A percentile compares a stretch with the other conserved stretches of the same genome.
Conservation (phyloP, 2,329 filamentous ascomycete species). For the Trichothecium roseum region DNA sequence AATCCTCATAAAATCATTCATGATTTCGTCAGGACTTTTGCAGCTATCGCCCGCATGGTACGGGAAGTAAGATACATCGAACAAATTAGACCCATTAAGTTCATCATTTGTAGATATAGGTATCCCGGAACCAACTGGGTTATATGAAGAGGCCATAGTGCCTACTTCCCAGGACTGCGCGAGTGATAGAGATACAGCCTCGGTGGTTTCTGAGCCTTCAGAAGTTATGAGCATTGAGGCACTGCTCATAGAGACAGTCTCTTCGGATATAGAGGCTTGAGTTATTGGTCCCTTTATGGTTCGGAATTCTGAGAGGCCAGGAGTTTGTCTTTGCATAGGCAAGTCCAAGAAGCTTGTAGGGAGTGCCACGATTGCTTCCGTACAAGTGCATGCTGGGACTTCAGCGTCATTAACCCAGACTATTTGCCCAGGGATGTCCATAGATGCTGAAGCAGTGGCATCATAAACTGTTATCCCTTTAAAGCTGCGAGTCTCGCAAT, state of each 20-base stretch:
- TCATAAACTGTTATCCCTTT: constrained; percentile 2
- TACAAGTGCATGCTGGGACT: neutral
- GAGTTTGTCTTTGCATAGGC: neutral
- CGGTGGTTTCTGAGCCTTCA: too few species aligned
- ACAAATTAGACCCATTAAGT: constrained; percentile 11
- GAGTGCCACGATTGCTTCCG: constrained; percentile 2
- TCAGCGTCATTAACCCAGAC: neutral
- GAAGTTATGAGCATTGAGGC: too few species aligned
- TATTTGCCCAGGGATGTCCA: constrained; percentile 1
- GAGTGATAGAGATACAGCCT: neutral
- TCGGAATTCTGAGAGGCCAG: neutral
- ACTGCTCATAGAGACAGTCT: too few species aligned
- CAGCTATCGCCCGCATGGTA: constrained; percentile 46
- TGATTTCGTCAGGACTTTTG: constrained; percentile 54
- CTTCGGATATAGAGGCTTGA: neutral
- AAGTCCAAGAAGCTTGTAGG: constrained; percentile 1
- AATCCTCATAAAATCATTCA: constrained; percentile 50
- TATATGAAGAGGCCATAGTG: neutral
- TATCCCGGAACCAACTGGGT: neutral
- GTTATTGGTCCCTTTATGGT: neutral
- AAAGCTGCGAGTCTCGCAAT: too few species aligned
- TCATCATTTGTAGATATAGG: neutral
- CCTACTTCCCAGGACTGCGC: neutral
- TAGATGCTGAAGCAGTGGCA: neutral
- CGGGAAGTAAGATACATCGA: constrained; percentile 38